A percentile compares a stretch with the other conserved stretches of the same genome.
Conservation (phyloP, 352 stramenopile genomes). For the Phytophthora chlamydospora region DNA sequence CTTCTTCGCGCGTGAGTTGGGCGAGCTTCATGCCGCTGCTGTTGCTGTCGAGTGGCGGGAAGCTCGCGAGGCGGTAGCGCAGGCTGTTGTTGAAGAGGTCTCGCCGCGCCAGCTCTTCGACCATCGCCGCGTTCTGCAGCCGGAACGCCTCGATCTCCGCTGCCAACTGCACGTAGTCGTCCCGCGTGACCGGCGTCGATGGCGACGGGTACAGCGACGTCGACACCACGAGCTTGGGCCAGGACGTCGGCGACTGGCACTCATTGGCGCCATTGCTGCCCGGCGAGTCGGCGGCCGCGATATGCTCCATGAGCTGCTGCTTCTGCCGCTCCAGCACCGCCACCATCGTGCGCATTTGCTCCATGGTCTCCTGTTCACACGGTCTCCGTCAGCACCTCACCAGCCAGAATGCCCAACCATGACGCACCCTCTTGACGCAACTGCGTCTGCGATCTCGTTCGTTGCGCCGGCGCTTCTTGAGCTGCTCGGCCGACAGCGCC, state of each 20-base stretch:
- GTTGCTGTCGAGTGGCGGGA: constrained; percentile 9
- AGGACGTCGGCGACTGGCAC: constrained; percentile 4
- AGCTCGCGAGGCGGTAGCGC: constrained; percentile 43
- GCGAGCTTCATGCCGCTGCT: constrained; percentile 11
- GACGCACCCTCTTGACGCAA: constrained; percentile 41
- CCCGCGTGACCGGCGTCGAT: constrained; percentile 12
- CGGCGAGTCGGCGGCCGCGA: neutral
- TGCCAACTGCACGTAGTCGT: constrained; percentile 41
- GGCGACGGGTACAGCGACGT: constrained; percentile 1
- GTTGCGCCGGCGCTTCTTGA: constrained; percentile 53
- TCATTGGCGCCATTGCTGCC: neutral
- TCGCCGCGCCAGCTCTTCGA: constrained; percentile 32
- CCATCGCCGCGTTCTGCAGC: constrained; percentile 41
- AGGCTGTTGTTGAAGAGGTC: constrained; percentile 55
- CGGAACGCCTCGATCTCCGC: constrained; percentile 46
- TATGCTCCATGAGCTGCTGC: constrained; percentile 30
- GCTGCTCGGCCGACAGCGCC: constrained; percentile 1
- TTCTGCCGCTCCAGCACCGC: constrained; percentile 38
- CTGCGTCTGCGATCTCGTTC: constrained; percentile 63
- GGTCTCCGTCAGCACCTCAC: neutral
- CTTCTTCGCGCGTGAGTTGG: constrained; percentile 30
- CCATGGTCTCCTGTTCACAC: constrained; percentile 30
- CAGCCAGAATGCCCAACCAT: neutral
- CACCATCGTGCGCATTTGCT: constrained; percentile 37
- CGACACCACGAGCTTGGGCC: neutral